A percentile compares a stretch with the other conserved stretches of the same genome.
These are phyloP conservation scores for Pseudozyma pruni DNA, from an alignment of 1,284 basidiomycete genomes.

Conservation along the genomic window DNA sequence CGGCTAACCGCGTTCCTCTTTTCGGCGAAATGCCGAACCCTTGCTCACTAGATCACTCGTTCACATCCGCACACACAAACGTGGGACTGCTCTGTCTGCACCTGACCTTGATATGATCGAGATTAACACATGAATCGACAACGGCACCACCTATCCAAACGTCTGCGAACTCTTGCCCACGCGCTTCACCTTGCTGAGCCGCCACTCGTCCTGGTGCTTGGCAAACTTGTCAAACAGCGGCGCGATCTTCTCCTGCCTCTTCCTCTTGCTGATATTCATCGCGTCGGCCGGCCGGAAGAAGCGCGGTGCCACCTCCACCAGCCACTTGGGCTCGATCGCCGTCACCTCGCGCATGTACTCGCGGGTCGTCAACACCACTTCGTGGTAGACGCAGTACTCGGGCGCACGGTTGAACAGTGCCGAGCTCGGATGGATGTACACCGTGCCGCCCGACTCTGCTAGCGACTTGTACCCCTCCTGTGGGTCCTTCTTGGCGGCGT, in stretches of 20 bases:
- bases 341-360: conserved; percentile 96
- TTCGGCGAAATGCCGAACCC: neutral
- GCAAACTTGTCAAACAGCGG: conserved; percentile 74
- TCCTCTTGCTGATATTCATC: conserved; percentile 95
- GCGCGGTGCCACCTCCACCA: conserved; percentile 94
- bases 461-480: conserved; percentile 86
- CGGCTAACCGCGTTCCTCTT: too few species aligned
- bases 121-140: too few species aligned
- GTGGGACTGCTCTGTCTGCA: too few species aligned
- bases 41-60: too few species aligned
- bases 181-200: conserved; percentile 45
- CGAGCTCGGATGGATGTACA: conserved; percentile 97
- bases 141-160: too few species aligned
- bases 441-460: conserved; percentile 83
- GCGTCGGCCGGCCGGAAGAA: conserved; percentile 98
- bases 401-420: conserved; percentile 93
- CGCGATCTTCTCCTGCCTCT: conserved; percentile 96
- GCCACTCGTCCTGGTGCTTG: conserved; percentile 57
- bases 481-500: conserved; percentile 76
- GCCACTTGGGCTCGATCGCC: conserved; percentile 97
- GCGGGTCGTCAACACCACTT: conserved; percentile 76
- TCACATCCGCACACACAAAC: neutral
- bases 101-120: too few species aligned
- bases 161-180: conserved; percentile 51
- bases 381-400: conserved; percentile 80